Base-by-base conservation (phyloP, 192 early-diverging fungal genomes). In the Spizellomyces sp. region DNA sequence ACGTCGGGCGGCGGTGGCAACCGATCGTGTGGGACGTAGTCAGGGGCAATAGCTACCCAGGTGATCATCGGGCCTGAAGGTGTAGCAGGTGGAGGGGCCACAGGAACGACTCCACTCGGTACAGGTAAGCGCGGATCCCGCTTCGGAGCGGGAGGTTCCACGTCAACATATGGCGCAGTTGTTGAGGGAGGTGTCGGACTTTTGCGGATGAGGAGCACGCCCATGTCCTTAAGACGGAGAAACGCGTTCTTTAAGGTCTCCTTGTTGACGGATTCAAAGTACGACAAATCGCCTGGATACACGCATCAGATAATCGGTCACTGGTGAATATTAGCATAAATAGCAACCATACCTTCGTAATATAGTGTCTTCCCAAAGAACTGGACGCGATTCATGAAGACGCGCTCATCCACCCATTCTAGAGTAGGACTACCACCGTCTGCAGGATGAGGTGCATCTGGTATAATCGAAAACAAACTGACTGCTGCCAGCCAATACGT, bases 201-300 rank as follows among this genome's bases (percentile, higher is more conserved):
- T 60, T 86, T 84, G 58, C 66, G 69, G 47, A 80, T 79, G 66
- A 86, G 63, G 8, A 94, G 66, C 17, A 93, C 86, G 4, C 88
- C 88, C 79, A 89, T 80, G 62, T 93, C 88, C 68, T 86, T 79
- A 27, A 91, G 75, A 9, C 90, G 81, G n/a, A 79, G 80, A 56
- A 93, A 84, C 22, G 90, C 91, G 72, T 92, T 93, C 62, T 88
- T 89, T 45, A 94, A 64, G 0, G 91, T 94, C 63, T 94, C 93
- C 71, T 92, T 92, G 75, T 93, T 94, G 64, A 92, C 82, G 14
- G 92, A 88, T 70, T 94, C 93, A 71, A 94, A 86, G 76, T 92
- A 93, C 5, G 88, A 84, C 62, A 88, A 50, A 56, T 86, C 80
- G 58, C 83, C 82, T 78, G 44, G 0, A 61, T 27, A 14, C 42